phyloP scores from a whole-genome alignment of 31 red algal genomes.

The Asparagopsis taxiformis region DNA sequence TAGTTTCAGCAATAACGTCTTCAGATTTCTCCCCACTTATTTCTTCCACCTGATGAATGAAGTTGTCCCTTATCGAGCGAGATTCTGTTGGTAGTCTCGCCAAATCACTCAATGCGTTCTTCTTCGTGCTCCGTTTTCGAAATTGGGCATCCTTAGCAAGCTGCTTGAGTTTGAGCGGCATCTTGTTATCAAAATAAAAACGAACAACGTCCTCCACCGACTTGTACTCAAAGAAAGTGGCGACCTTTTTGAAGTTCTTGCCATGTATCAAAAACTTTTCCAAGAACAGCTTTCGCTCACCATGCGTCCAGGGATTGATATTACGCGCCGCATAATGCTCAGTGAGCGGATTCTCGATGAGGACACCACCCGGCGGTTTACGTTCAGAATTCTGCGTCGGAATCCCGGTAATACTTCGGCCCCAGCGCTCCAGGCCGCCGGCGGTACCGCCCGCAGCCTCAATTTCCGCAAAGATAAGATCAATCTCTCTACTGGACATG shows the following conservation, averaged over 20 bases:
- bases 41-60: slow-evolving; percentile 43
- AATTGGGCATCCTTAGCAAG: slow-evolving; percentile 57
- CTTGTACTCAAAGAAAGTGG: slow-evolving; percentile 89
- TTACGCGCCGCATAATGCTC: slow-evolving; percentile 51
- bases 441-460: slow-evolving; percentile 73
- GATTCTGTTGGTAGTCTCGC: slow-evolving; percentile 45
- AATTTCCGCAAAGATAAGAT: slow-evolving; percentile 59
- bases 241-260: slow-evolving; percentile 90
- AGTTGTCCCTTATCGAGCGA: slow-evolving; percentile 67
- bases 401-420: slow-evolving; percentile 63
- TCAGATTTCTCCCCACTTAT: slow-evolving; percentile 16
- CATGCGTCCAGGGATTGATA: slow-evolving; percentile 92
- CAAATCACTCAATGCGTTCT: slow-evolving; percentile 31
- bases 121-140: slow-evolving; percentile 49
- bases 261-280: slow-evolving; percentile 79
- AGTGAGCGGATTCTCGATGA: slow-evolving; percentile 69
- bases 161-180: slow-evolving; percentile 74
- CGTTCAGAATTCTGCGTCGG: slow-evolving; percentile 49
- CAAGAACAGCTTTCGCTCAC: slow-evolving; percentile 83
- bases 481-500: slow-evolving; percentile 59
- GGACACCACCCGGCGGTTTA: slow-evolving; percentile 49
- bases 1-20: slow-evolving; percentile 14
- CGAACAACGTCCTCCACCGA: slow-evolving; percentile 85
- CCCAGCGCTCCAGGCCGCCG: slow-evolving; percentile 76
- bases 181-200: slow-evolving; percentile 93